Percentiles rank a stretch among this genome's conserved stretches.
phyloP scores from a whole-genome alignment of 176 grass and related monocot genomes.

The Avena sativa region DNA sequence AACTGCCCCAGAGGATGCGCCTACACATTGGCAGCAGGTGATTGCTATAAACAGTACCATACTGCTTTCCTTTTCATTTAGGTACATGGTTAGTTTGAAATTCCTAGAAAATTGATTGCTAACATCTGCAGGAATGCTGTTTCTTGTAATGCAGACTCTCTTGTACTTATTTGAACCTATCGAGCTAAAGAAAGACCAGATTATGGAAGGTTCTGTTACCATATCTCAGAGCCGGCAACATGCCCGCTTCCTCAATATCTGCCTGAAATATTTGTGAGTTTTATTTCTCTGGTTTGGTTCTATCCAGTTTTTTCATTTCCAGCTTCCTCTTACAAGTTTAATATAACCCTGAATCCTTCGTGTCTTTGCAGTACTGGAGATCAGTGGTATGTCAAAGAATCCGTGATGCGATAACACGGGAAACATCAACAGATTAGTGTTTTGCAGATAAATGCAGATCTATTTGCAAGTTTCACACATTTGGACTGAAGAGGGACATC shows the following conservation, averaged over 20 bases:
- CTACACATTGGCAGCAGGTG: constrained; percentile 99
- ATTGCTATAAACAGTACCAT: constrained; percentile 14
- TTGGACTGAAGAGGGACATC: constrained; percentile 17
- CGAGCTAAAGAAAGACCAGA: constrained; percentile 87
- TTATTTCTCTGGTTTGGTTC: not conserved
- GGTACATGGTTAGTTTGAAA: constrained; percentile 24
- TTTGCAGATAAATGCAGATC: not conserved
- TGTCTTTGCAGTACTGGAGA: constrained; percentile 71
- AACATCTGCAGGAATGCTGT: constrained; percentile 21
- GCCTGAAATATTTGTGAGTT: constrained; percentile 85
- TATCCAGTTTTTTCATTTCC: constrained; percentile 26
- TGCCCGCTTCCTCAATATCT: constrained; percentile 83
- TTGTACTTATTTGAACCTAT: constrained; percentile 92
- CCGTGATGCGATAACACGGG: constrained; percentile 68
- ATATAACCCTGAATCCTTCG: constrained; percentile 25
- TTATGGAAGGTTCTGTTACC: constrained; percentile 92
- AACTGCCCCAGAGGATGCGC: constrained; percentile 92
- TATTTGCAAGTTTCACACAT: constrained; percentile 44
- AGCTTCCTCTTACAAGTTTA: constrained; percentile 15
- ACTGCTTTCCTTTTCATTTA: not conserved
- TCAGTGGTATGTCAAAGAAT: constrained; percentile 79
- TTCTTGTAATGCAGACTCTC: constrained; percentile 63
- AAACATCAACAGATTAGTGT: not conserved
- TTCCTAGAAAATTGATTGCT: constrained; percentile 3
- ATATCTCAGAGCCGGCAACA: constrained; percentile 85